Evolutionary conservation across 345 rosid genomes (phyloP).

Genomic region (Aquilaria yunnanensis): DNA sequence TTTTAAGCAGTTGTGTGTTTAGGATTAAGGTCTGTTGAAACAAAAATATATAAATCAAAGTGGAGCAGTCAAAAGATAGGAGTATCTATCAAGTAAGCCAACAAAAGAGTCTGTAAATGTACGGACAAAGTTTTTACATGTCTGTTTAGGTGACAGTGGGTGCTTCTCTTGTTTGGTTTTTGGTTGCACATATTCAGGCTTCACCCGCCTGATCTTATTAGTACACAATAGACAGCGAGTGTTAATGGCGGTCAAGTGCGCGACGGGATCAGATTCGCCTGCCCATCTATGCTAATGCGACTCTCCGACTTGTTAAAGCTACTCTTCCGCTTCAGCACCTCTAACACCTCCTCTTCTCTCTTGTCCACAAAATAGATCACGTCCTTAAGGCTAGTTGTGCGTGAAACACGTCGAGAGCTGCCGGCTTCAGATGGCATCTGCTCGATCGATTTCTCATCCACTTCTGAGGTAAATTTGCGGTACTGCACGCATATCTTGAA

Average conservation of each 20-base stretch:
- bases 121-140: too few relatives aligned
- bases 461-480: constrained; percentile 43
- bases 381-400: constrained; percentile 42
- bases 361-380: constrained; percentile 51
- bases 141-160: too few relatives aligned
- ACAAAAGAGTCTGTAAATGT: too few relatives aligned
- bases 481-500: constrained; percentile 49
- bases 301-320: constrained; percentile 2
- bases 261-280: constrained; percentile 18
- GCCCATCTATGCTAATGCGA: constrained; percentile 25
- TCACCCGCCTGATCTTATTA: too few relatives aligned
- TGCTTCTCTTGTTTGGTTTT: too few relatives aligned
- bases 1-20: constrained; percentile 22
- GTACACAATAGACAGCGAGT: too few relatives aligned
- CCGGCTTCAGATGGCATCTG: constrained; percentile 35
- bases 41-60: too few relatives aligned
- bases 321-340: constrained; percentile 43
- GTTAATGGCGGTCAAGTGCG: too few relatives aligned
- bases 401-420: constrained; percentile 27
- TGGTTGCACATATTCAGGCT: too few relatives aligned
- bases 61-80: too few relatives aligned
- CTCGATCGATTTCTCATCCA: constrained; percentile 24
- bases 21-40: too few relatives aligned
- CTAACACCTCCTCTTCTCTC: constrained; percentile 47
- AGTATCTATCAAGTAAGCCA: too few relatives aligned